A percentile compares a stretch with the other conserved stretches of the same genome.
Evolutionary conservation across 768 basidiomycete species (phyloP).

Genomic region (Naganishia onofrii): DNA sequence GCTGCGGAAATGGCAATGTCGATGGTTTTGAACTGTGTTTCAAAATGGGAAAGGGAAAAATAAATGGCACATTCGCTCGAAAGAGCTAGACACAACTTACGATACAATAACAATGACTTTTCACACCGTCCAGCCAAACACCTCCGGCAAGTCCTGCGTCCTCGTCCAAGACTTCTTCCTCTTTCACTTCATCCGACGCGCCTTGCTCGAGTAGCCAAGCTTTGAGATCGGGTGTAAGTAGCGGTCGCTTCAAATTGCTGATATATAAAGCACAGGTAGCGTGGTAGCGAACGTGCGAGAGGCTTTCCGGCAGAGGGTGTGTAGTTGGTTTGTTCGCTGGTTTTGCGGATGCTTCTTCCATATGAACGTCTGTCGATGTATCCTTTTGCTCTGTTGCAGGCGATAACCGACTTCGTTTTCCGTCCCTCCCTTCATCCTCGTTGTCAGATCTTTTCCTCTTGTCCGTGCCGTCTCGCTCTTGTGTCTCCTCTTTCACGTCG

Average conservation of each 20-base stretch:
- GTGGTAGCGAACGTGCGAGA: conserved; percentile 46
- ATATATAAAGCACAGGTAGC: conserved; percentile 49
- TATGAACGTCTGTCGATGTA: not conserved
- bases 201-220: conserved; percentile 36
- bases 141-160: conserved; percentile 26
- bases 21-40: conserved; percentile 27
- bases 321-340: not conserved
- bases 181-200: conserved; percentile 23
- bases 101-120: conserved; percentile 30
- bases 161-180: conserved; percentile 20
- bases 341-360: not conserved
- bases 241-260: conserved; percentile 47
- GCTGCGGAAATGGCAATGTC: conserved; percentile 26
- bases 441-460: conserved; percentile 11
- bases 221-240: conserved; percentile 40
- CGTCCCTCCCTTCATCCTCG: not conserved
- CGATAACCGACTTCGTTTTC: conserved; percentile 3
- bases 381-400: not conserved
- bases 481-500: not conserved
- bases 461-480: not conserved
- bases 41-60: not conserved
- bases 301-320: conserved; percentile 33
- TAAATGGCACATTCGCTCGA: not conserved
- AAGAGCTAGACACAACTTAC: not conserved
- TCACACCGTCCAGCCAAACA: conserved; percentile 30